phyloP scores from a whole-genome alignment of 148 eudicot genomes.

The Rhododendron ferrugineum region DNA sequence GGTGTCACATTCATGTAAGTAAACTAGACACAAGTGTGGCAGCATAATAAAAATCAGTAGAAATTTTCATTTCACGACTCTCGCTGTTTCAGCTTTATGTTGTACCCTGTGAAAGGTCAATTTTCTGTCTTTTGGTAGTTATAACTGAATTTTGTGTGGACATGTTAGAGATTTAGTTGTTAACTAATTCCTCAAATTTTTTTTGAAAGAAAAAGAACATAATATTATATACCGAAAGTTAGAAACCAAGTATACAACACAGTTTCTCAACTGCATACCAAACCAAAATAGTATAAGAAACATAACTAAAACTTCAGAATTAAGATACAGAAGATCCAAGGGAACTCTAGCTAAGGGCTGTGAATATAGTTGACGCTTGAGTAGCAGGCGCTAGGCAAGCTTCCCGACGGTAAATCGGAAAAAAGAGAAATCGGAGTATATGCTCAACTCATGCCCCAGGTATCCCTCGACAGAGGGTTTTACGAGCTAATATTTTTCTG shows the following conservation, averaged over 20 bases:
- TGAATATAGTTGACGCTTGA: background rate
- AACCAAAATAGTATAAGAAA: background rate
- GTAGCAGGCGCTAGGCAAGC: background rate
- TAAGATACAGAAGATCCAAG: background rate
- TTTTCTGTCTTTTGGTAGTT: background rate
- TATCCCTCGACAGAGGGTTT: background rate
- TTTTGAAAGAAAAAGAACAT: background rate
- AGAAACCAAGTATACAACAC: background rate
- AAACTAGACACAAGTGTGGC: background rate
- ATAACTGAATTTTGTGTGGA: background rate
- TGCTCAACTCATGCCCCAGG: background rate
- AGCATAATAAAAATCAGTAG: background rate
- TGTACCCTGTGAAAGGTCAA: background rate
- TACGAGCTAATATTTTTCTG: background rate
- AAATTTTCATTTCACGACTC: background rate
- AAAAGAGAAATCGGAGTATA: background rate
- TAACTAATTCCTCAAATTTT: background rate
- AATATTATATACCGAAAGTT: background rate
- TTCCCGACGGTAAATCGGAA: background rate
- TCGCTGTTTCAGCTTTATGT: background rate
- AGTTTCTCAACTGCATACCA: background rate
- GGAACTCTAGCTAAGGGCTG: background rate
- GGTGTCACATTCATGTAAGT: background rate
- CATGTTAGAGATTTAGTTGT: background rate
- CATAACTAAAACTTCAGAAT: background rate